A percentile compares a stretch with the other conserved stretches of the same genome.
Conservation (phyloP, 1,284 basidiomycete species). For the Leccinum griseonigrum region DNA sequence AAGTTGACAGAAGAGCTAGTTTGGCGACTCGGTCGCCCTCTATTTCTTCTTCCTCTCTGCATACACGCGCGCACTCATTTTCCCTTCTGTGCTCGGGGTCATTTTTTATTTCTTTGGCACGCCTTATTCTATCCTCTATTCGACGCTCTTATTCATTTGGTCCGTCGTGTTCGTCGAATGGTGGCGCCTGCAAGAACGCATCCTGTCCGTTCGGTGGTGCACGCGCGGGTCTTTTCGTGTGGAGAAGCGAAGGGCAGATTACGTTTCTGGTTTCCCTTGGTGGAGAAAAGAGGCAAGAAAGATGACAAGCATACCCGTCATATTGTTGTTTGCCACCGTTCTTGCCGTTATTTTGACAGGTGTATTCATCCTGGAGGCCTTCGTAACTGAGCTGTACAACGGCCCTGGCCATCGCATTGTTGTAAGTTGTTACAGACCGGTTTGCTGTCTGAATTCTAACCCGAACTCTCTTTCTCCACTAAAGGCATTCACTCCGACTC, state of each 20-base stretch:
- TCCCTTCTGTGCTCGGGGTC: constrained; percentile 64
- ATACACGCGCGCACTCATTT: constrained; percentile 76
- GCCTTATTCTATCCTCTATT: constrained; percentile 79
- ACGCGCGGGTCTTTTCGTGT: constrained; percentile 76
- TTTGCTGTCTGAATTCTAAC: not conserved
- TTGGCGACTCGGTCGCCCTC: constrained; percentile 85
- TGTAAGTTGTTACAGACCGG: constrained; percentile 43
- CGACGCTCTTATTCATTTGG: constrained; percentile 75
- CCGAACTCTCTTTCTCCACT: constrained; percentile 1
- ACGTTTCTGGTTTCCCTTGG: constrained; percentile 60
- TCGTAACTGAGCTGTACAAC: constrained; percentile 81
- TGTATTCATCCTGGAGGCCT: constrained; percentile 87
- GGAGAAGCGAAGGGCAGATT: constrained; percentile 72
- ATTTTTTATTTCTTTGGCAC: constrained; percentile 62
- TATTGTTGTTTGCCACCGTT: constrained; percentile 70
- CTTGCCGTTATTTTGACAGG: constrained; percentile 72
- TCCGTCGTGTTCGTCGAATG: constrained; percentile 83
- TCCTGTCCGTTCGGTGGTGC: constrained; percentile 78
- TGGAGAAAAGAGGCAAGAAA: constrained; percentile 78
- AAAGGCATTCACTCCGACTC: constrained; percentile 79
- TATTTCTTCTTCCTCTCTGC: constrained; percentile 88
- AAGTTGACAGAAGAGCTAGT: constrained; percentile 43
- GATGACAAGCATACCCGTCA: constrained; percentile 75
- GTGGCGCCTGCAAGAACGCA: constrained; percentile 84
- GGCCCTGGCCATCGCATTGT: constrained; percentile 81